These are phyloP conservation scores for Russula sp. DNA, from an alignment of 768 basidiomycete species.

Conservation along the genomic window DNA sequence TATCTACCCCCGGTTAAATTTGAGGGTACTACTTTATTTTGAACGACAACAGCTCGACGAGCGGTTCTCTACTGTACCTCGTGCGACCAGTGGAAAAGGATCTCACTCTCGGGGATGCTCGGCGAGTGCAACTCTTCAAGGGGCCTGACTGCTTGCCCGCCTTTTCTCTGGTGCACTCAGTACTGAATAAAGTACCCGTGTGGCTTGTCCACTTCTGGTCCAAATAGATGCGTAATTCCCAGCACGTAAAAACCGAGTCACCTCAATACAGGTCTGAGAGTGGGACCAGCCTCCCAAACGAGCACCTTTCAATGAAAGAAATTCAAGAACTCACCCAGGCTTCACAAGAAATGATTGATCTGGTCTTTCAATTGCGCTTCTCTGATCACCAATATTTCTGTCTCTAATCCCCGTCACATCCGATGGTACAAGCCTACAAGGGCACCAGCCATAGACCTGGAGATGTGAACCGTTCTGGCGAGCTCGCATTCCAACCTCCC, in stretches of 20 bases:
- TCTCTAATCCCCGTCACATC: background rate
- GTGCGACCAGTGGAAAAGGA: slow-evolving; percentile 25
- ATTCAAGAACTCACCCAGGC: slow-evolving; percentile 7
- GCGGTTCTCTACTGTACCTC: slow-evolving; percentile 14
- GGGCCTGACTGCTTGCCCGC: slow-evolving; percentile 30
- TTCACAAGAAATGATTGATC: background rate
- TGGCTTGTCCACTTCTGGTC: background rate
- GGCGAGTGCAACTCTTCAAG: slow-evolving; percentile 33
- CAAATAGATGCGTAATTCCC: slow-evolving; percentile 31
- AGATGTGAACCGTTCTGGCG: slow-evolving; percentile 11
- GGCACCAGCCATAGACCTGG: slow-evolving; percentile 2
- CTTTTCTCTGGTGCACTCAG: slow-evolving; percentile 28
- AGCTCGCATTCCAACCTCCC: slow-evolving; percentile 8
- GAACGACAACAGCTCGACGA: slow-evolving; percentile 35
- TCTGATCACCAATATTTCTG: background rate
- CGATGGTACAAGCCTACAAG: background rate
- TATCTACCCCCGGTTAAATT: slow-evolving; percentile 27
- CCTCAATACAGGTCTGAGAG: background rate
- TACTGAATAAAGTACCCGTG: slow-evolving; percentile 33
- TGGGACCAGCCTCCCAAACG: slow-evolving; percentile 1
- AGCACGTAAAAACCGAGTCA: background rate
- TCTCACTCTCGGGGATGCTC: slow-evolving; percentile 34
- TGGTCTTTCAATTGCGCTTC: background rate
- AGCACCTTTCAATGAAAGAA: slow-evolving; percentile 14
- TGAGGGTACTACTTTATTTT: background rate